A percentile compares a stretch with the other conserved stretches of the same genome.
phyloP scores from a whole-genome alignment of 129 eudicot genomes.

The Centella asiatica region DNA sequence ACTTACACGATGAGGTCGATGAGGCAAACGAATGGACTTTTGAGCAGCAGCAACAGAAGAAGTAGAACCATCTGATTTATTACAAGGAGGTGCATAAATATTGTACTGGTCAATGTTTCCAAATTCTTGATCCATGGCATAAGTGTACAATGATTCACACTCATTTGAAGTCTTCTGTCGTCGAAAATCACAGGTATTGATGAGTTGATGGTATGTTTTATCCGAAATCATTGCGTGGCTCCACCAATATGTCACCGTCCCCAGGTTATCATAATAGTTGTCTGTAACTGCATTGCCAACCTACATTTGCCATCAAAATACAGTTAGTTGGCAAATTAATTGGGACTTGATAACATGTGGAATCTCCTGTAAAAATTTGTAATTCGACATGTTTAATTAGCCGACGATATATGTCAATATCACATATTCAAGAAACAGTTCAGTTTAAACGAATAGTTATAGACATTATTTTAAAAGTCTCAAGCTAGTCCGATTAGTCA shows the following conservation, averaged over 20 bases:
- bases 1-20: constrained; percentile 51
- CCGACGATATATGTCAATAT: too few species aligned
- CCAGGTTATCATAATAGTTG: constrained; percentile 88
- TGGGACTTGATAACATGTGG: too few species aligned
- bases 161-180: constrained; percentile 76
- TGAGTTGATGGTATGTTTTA: constrained; percentile 64
- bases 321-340: too few species aligned
- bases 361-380: too few species aligned
- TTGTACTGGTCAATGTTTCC: constrained; percentile 96
- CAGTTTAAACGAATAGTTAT: too few species aligned
- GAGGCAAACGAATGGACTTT: constrained; percentile 61
- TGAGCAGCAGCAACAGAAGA: constrained; percentile 38
- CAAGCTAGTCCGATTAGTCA: too few species aligned
- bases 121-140: constrained; percentile 94
- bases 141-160: constrained; percentile 74
- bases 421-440: too few species aligned
- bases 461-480: too few species aligned
- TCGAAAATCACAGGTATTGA: constrained; percentile 72
- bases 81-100: constrained; percentile 94
- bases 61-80: constrained; percentile 48
- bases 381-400: too few species aligned
- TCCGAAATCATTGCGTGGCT: constrained; percentile 99
- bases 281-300: constrained; percentile 99
- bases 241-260: constrained; percentile 98
- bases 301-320: constrained; percentile 22